phyloP scores from a whole-genome alignment of 805 yeast species.

The Suhomyces sp. region DNA sequence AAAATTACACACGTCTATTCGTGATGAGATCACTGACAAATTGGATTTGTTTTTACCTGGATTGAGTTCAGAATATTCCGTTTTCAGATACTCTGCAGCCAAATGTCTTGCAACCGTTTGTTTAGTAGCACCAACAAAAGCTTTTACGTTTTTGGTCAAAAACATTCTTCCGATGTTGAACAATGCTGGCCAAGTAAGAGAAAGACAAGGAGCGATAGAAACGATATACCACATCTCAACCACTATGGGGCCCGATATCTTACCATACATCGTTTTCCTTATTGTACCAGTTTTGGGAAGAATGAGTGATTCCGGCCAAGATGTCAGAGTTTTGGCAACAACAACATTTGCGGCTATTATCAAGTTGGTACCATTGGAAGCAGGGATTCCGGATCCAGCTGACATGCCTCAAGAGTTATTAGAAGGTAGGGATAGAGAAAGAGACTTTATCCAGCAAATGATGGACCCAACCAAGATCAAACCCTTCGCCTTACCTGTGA shows the following conservation, averaged over 20 bases:
- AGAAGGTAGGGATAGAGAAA: slow-evolving; percentile 87
- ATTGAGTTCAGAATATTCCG: slow-evolving; percentile 69
- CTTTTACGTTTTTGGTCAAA: slow-evolving; percentile 78
- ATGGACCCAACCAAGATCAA: slow-evolving; percentile 92
- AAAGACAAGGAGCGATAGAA: slow-evolving; percentile 93
- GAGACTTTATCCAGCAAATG: slow-evolving; percentile 95
- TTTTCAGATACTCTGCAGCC: slow-evolving; percentile 85
- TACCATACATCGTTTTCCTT: slow-evolving; percentile 92
- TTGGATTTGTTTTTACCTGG: slow-evolving; percentile 48
- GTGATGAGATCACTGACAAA: slow-evolving; percentile 45
- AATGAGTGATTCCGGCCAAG: slow-evolving; percentile 93
- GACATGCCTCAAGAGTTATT: slow-evolving; percentile 83
- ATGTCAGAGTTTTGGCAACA: slow-evolving; percentile 86
- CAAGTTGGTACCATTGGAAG: slow-evolving; percentile 93
- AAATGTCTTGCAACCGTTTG: slow-evolving; percentile 83
- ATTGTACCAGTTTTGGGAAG: slow-evolving; percentile 96
- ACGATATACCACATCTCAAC: slow-evolving; percentile 80
- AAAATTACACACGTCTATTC: slow-evolving; percentile 48
- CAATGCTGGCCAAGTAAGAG: slow-evolving; percentile 64
- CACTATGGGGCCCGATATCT: slow-evolving; percentile 81
- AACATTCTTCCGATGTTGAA: slow-evolving; percentile 74
- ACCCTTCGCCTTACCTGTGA: slow-evolving; percentile 84
- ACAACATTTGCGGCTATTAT: slow-evolving; percentile 96
- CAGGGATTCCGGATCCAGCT: slow-evolving; percentile 93
- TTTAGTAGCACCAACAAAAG: slow-evolving; percentile 60